These are phyloP conservation scores for Paraphaeosphaeria minitans DNA, from an alignment of 2,329 filamentous ascomycete species.

Conservation along the genomic window DNA sequence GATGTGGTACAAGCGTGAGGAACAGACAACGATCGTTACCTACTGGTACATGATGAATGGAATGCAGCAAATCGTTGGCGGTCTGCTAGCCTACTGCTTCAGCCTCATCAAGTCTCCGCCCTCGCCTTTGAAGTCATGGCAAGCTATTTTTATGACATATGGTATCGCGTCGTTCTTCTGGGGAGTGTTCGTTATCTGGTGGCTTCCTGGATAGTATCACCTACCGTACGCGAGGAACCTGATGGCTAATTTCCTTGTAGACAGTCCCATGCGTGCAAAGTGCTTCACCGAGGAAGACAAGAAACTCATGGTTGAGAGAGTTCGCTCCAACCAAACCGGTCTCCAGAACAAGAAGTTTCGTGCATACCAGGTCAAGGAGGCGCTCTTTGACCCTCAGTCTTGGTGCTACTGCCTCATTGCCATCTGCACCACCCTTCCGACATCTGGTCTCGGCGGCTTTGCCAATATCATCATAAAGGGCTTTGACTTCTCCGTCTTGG, in stretches of 20 bases:
- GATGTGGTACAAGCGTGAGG: conserved; percentile 74
- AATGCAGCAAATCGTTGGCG: conserved; percentile 72
- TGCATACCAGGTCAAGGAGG: conserved; percentile 60
- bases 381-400: conserved; percentile 67
- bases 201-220: conserved; percentile 33
- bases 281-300: conserved; percentile 72
- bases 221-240: neutral
- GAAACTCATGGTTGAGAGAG: conserved; percentile 56
- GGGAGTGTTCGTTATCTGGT: conserved; percentile 60
- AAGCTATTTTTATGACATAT: conserved; percentile 70
- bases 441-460: conserved; percentile 67
- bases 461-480: conserved; percentile 74
- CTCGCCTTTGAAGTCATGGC: conserved; percentile 65
- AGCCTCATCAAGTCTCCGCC: conserved; percentile 40
- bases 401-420: conserved; percentile 64
- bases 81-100: conserved; percentile 65
- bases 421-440: conserved; percentile 74
- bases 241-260: conserved; percentile 33
- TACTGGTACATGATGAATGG: conserved; percentile 82
- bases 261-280: conserved; percentile 73
- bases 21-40: conserved; percentile 69
- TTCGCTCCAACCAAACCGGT: conserved; percentile 54
- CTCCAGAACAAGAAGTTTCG: conserved; percentile 57
- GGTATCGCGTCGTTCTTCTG: conserved; percentile 68
- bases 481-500: conserved; percentile 67